Evolutionary conservation across 2,329 filamentous ascomycete genomes (phyloP).

Genomic region (Erysiphe neolycopersici): DNA sequence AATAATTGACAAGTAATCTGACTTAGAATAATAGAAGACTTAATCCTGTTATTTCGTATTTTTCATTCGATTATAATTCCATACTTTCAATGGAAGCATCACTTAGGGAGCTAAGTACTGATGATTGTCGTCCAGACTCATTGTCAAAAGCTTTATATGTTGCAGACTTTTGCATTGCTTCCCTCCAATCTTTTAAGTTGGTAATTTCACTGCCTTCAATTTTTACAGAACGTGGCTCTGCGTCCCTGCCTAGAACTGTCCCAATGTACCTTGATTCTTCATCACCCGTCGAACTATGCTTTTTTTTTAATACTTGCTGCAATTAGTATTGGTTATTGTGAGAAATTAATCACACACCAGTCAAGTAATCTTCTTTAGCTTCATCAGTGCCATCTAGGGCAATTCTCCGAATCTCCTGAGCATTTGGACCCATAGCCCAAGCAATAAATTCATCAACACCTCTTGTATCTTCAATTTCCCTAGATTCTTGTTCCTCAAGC

Average conservation of each 20-base stretch:
- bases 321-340: constrained; percentile 1
- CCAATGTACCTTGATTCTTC: constrained; percentile 69
- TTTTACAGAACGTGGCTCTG: constrained; percentile 42
- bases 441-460: constrained; percentile 53
- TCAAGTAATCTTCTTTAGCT: constrained; percentile 43
- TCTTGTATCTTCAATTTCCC: constrained; percentile 46
- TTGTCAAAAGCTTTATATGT: constrained; percentile 1
- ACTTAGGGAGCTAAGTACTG: constrained; percentile 12
- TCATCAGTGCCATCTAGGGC: constrained; percentile 42
- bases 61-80: constrained; percentile 4
- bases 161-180: constrained; percentile 13
- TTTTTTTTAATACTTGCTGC: constrained; percentile 52
- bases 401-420: constrained; percentile 57
- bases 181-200: constrained; percentile 39
- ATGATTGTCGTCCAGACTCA: constrained; percentile 11
- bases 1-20: too few species aligned
- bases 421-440: constrained; percentile 51
- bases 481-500: constrained; percentile 35
- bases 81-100: constrained; percentile 12
- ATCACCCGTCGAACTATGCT: constrained; percentile 71
- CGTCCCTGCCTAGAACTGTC: constrained; percentile 51
- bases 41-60: too few species aligned
- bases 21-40: too few species aligned
- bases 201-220: constrained; percentile 53
- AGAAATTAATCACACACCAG: constrained; percentile 18